These are phyloP conservation scores for Scorias spongiosa DNA, from an alignment of 2,329 filamentous ascomycete species.

Conservation along the genomic window DNA sequence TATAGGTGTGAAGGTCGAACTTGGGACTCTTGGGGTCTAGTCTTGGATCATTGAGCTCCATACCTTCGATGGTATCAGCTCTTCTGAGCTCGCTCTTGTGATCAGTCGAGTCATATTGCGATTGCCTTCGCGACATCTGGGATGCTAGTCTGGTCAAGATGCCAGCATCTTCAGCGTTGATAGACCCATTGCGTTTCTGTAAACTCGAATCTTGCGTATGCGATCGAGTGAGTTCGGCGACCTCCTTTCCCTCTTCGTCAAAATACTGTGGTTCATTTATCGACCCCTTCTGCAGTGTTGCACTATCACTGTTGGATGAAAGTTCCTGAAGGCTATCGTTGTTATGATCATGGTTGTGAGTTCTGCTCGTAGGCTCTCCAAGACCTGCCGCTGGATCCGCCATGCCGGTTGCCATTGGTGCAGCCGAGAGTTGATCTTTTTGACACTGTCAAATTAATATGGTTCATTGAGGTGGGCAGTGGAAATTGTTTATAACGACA, in stretches of 20 bases:
- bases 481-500: neutral
- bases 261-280: constrained; percentile 7
- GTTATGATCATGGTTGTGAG: neutral
- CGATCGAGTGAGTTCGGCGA: constrained; percentile 9
- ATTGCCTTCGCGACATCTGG: constrained; percentile 8
- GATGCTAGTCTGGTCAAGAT: constrained; percentile 10
- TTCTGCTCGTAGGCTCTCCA: neutral
- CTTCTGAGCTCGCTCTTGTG: constrained; percentile 9
- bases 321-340: neutral
- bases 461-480: neutral
- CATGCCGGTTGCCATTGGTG: neutral
- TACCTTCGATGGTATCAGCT: constrained; percentile 18
- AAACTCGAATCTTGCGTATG: constrained; percentile 3
- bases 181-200: constrained; percentile 5
- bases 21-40: constrained; percentile 37
- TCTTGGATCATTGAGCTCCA: constrained; percentile 31
- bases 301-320: neutral
- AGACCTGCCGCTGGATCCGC: neutral
- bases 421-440: neutral
- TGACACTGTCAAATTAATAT: neutral
- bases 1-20: constrained; percentile 41
- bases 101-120: constrained; percentile 3
- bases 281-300: neutral
- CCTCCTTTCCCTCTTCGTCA: constrained; percentile 14
- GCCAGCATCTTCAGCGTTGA: constrained; percentile 7